These are phyloP conservation scores for Cenchrus purpureus DNA, from an alignment of 176 grass and related monocot genomes.

Conservation along the genomic window DNA sequence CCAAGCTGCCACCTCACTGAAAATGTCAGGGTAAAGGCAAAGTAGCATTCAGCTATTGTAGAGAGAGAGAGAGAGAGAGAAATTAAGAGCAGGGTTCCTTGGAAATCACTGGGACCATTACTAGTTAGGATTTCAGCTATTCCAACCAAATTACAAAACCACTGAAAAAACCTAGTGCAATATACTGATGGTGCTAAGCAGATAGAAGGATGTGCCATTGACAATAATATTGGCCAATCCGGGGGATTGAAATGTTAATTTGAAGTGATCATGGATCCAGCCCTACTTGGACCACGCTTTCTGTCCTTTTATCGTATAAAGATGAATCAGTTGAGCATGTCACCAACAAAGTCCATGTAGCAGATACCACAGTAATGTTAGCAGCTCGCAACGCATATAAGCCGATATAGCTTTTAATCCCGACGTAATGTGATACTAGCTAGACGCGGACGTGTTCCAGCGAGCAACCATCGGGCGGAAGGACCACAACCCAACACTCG, in stretches of 20 bases:
- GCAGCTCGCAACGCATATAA: neutral
- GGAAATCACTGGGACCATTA: neutral
- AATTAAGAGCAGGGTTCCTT: no score
- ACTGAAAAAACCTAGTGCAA: no score
- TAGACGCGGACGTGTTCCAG: neutral
- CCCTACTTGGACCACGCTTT: conserved; percentile 38
- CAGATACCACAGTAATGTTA: neutral
- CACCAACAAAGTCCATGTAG: conserved; percentile 12
- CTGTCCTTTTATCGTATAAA: conserved; percentile 25
- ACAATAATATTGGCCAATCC: conserved; percentile 4
- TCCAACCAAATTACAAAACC: neutral
- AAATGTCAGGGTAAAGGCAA: no score
- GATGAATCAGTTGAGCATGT: conserved; percentile 1
- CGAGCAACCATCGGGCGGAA: neutral
- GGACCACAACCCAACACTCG: conserved; percentile 3
- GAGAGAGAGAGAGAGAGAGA: no score
- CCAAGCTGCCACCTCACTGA: no score
- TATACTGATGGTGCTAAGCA: neutral
- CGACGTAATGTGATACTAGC: neutral
- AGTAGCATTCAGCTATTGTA: no score
- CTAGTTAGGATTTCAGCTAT: conserved; percentile 16
- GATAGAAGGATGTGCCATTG: conserved; percentile 3
- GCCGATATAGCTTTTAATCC: neutral
- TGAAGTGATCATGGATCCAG: neutral
- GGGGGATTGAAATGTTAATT: conserved; percentile 20